Conservation (phyloP, 306 rosid species). For the Prunus kanzakura region DNA sequence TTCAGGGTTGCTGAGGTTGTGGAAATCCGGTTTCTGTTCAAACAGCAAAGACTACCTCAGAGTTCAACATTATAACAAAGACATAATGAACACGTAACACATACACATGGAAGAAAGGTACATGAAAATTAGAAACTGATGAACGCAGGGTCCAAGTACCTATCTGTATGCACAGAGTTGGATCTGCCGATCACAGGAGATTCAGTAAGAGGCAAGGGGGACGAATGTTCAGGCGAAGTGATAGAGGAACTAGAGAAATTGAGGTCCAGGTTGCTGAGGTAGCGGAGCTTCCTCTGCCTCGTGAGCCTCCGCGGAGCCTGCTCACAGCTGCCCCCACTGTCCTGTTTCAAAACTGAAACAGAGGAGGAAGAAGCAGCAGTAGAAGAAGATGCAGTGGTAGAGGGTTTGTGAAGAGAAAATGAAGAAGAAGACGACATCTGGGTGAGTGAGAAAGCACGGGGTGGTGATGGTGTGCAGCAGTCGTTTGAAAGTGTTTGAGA, state of each 20-base stretch:
- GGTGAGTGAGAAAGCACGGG: background rate
- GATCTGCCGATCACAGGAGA: constrained; percentile 31
- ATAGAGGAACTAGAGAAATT: constrained; percentile 36
- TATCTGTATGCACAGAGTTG: constrained; percentile 19
- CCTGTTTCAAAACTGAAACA: background rate
- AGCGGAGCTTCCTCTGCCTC: constrained; percentile 54
- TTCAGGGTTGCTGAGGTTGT: constrained; percentile 8
- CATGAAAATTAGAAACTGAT: no score
- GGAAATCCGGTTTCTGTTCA: constrained; percentile 24
- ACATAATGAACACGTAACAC: background rate
- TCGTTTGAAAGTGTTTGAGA: no score
- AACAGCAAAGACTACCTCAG: background rate
- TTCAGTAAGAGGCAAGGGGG: constrained; percentile 61
- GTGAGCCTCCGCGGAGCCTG: constrained; percentile 44
- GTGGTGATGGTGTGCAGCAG: background rate
- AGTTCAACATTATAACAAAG: constrained; percentile 6
- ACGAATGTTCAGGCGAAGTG: constrained; percentile 35
- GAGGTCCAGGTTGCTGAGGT: constrained; percentile 40
- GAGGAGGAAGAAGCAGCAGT: background rate
- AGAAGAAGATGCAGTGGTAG: background rate
- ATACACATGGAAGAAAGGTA: no score
- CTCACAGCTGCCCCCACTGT: background rate
- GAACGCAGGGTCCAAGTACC: constrained; percentile 35
- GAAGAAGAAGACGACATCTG: constrained; percentile 27
- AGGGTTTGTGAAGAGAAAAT: background rate